Percentiles rank a stretch among this genome's conserved stretches.
These are phyloP conservation scores for Curvularia lunata DNA, from an alignment of 2,329 filamentous ascomycete species.

Conservation along the genomic window DNA sequence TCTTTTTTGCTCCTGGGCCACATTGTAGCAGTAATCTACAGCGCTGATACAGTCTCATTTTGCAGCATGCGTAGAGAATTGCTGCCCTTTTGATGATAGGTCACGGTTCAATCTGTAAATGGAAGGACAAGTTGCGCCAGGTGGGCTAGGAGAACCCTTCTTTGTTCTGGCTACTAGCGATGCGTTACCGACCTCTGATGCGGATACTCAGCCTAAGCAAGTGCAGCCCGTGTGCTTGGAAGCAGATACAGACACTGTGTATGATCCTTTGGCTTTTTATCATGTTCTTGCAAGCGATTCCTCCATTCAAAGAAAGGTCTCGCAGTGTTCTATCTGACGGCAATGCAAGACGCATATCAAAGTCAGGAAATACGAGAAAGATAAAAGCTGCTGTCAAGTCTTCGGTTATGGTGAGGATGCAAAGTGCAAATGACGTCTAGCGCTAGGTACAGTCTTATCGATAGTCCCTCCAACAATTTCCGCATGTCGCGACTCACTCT, in stretches of 20 bases:
- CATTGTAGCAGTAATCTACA: no score
- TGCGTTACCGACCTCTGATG: background rate
- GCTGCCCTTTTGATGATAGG: background rate
- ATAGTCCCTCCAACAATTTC: constrained; percentile 21
- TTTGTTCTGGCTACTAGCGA: background rate
- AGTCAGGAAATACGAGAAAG: background rate
- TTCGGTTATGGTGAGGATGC: background rate
- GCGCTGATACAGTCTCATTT: background rate
- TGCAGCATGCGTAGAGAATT: background rate
- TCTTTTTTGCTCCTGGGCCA: background rate
- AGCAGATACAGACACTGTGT: background rate
- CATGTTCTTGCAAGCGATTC: background rate
- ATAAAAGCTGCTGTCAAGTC: background rate
- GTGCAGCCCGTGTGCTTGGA: background rate
- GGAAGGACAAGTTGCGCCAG: background rate
- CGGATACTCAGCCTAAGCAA: background rate
- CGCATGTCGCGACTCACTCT: constrained; percentile 12
- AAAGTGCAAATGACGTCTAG: background rate
- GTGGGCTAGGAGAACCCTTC: background rate
- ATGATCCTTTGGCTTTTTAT: background rate
- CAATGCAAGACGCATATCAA: background rate
- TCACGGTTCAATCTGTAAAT: no score
- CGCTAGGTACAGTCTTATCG: constrained; percentile 15
- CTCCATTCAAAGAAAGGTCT: background rate
- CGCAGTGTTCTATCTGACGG: background rate